Conservation (phyloP, 148 eudicot species). For the Rhododendron ovatum region DNA sequence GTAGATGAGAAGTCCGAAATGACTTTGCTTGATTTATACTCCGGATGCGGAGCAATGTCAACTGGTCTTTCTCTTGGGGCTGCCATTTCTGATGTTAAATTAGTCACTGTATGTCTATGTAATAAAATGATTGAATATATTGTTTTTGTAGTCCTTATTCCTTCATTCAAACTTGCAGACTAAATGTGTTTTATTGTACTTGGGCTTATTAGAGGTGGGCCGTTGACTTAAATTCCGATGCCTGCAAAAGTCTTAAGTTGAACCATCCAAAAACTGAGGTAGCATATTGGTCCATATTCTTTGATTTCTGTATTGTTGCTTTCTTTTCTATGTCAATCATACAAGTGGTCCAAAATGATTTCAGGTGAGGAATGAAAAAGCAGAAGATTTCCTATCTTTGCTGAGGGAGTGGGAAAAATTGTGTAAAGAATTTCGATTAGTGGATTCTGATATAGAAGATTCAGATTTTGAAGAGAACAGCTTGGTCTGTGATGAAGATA, state of each 20-base stretch:
- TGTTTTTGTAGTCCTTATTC: background rate
- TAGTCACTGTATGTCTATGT: constrained; percentile 28
- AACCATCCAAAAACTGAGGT: constrained; percentile 40
- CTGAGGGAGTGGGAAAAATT: constrained; percentile 35
- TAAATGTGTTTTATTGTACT: background rate
- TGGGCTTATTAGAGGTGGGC: constrained; percentile 33
- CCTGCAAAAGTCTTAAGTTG: constrained; percentile 28
- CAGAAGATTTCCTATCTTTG: constrained; percentile 27
- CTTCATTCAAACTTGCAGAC: background rate
- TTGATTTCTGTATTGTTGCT: background rate
- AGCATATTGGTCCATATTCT: background rate
- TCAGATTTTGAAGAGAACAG: background rate
- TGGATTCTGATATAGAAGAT: background rate
- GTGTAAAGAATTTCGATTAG: constrained; percentile 17
- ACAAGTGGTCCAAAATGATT: background rate
- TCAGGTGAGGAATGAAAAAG: constrained; percentile 38
- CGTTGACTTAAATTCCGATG: constrained; percentile 30
- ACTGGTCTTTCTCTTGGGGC: constrained; percentile 30
- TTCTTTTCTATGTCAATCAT: background rate
- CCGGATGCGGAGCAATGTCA: constrained; percentile 43
- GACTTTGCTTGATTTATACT: constrained; percentile 26
- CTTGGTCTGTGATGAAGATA: constrained; percentile 9
- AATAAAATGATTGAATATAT: background rate
- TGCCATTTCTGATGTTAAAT: constrained; percentile 4
- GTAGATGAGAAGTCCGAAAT: background rate